A percentile compares a stretch with the other conserved stretches of the same genome.
Conservation (phyloP, 2,329 filamentous ascomycete genomes). For the Pyricularia pennisetigena region DNA sequence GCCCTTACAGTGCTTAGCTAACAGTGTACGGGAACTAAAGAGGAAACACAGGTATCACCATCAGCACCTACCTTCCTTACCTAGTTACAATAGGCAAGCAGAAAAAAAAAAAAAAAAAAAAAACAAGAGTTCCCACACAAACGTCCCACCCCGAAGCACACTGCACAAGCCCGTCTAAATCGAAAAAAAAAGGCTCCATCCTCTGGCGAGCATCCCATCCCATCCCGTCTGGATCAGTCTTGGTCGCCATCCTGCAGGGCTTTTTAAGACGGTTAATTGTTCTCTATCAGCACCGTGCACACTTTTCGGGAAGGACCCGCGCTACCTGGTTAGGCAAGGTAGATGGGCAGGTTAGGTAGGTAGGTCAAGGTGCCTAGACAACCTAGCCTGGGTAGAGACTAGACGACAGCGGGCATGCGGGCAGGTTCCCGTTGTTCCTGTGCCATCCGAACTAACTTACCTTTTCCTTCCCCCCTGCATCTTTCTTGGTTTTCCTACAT, state of each 20-base stretch:
- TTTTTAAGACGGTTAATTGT: not conserved
- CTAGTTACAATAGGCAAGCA: not conserved
- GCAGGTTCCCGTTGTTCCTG: not conserved
- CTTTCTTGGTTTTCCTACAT: not conserved
- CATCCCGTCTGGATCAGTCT: not conserved
- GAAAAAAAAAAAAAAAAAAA: too few relatives aligned
- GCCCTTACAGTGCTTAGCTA: not conserved
- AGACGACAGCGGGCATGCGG: not conserved
- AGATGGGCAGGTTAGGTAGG: too few relatives aligned
- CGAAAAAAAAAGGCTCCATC: not conserved
- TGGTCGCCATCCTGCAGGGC: not conserved
- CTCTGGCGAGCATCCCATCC: not conserved
- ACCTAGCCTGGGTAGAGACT: not conserved
- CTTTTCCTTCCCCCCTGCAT: not conserved
- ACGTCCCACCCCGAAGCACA: not conserved
- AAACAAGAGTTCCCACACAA: not conserved
- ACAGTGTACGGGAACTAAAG: conserved; percentile 1
- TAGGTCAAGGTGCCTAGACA: not conserved
- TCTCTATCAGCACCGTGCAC: not conserved
- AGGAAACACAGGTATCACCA: not conserved
- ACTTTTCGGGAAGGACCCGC: not conserved
- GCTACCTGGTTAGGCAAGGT: not conserved
- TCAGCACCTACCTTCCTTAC: not conserved
- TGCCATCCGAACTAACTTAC: not conserved
- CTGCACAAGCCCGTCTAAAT: not conserved